These are phyloP conservation scores for Trypanosoma brucei DNA, from an alignment of 208 protist genomes.

Conservation along the genomic window DNA sequence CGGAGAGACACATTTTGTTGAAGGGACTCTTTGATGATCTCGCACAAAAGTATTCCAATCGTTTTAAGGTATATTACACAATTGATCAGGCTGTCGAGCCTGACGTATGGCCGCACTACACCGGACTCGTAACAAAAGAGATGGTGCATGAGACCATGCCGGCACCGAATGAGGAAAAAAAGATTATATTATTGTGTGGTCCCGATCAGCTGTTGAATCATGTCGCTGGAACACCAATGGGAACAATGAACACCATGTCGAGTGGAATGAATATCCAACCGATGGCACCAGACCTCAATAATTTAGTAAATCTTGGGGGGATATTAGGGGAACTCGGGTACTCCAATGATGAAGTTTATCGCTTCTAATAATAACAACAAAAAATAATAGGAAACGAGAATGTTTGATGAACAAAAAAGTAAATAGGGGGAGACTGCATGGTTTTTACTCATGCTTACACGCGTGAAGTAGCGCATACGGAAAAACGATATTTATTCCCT, in stretches of 20 bases:
- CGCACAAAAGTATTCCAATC: constrained; percentile 48
- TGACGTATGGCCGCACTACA: constrained; percentile 77
- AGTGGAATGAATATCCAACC: constrained; percentile 76
- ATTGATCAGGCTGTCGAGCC: constrained; percentile 77
- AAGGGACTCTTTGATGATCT: constrained; percentile 83
- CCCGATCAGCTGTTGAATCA: constrained; percentile 80
- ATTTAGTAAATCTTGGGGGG: constrained; percentile 70
- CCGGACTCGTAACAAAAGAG: constrained; percentile 72
- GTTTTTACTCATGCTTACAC: too few relatives aligned
- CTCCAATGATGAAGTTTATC: constrained; percentile 76
- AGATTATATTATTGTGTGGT: constrained; percentile 88
- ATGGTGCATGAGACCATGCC: constrained; percentile 81
- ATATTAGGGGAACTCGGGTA: constrained; percentile 82
- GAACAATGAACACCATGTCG: constrained; percentile 73
- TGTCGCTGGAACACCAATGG: constrained; percentile 75
- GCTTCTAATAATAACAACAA: constrained; percentile 47
- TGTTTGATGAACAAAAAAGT: too few relatives aligned
- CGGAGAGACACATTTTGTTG: constrained; percentile 91
- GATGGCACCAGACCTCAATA: constrained; percentile 79
- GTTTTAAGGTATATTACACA: constrained; percentile 89
- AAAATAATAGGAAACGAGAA: background rate
- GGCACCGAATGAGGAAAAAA: constrained; percentile 62
- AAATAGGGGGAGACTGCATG: too few relatives aligned
- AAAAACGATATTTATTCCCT: too few relatives aligned
- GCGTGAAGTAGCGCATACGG: too few relatives aligned